Conservation (phyloP, 169 alveolate genomes). For the Cryptosporidium sp. region DNA sequence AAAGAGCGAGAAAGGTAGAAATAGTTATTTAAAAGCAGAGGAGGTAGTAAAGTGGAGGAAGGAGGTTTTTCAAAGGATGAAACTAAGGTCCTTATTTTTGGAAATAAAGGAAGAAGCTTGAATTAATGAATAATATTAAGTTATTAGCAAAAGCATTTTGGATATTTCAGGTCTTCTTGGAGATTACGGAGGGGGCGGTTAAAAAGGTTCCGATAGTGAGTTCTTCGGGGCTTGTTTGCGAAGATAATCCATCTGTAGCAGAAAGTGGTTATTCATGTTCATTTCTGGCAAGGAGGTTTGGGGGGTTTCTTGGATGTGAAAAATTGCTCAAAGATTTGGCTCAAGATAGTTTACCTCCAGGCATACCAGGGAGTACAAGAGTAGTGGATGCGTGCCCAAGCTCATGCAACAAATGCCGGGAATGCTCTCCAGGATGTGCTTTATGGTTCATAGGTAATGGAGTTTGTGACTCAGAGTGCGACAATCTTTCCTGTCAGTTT, state of each 20-base stretch:
- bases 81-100: not conserved
- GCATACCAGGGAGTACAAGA: constrained; percentile 78
- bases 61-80: not conserved
- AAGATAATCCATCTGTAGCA: constrained; percentile 80
- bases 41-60: not conserved
- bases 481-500: constrained; percentile 79
- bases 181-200: constrained; percentile 5
- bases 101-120: not conserved
- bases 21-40: not conserved
- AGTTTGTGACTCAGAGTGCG: constrained; percentile 80
- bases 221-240: constrained; percentile 78
- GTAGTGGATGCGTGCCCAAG: constrained; percentile 83
- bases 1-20: not conserved
- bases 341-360: constrained; percentile 78
- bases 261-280: constrained; percentile 80
- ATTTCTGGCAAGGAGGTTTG: constrained; percentile 78
- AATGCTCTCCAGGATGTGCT: constrained; percentile 82
- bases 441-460: constrained; percentile 82
- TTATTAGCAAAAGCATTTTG: not conserved
- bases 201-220: constrained; percentile 39
- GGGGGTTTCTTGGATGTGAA: constrained; percentile 80
- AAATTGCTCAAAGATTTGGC: constrained; percentile 77
- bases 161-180: not conserved
- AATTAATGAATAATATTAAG: constrained; percentile 8
- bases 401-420: constrained; percentile 80